phyloP scores from a whole-genome alignment of 768 basidiomycete genomes.

The Boletus rex-veris region DNA sequence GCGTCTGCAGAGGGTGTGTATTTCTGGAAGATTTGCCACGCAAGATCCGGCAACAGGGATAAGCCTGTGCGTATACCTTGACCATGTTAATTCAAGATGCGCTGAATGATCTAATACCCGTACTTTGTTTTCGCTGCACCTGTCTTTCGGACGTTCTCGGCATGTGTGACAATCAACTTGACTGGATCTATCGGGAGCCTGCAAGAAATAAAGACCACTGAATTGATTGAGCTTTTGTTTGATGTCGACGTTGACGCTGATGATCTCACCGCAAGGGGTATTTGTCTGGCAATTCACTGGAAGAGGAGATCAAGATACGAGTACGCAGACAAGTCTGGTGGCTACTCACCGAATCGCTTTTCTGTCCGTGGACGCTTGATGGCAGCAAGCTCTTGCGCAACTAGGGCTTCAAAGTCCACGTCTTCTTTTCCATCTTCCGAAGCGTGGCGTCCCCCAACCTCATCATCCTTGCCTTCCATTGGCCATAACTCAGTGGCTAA shows the following conservation, averaged over 20 bases:
- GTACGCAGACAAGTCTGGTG: background rate
- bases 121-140: constrained; percentile 68
- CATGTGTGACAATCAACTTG: constrained; percentile 57
- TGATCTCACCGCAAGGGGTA: constrained; percentile 63
- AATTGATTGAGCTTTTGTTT: background rate
- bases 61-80: constrained; percentile 67
- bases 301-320: constrained; percentile 2
- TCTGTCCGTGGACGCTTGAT: constrained; percentile 65
- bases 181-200: constrained; percentile 77
- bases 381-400: constrained; percentile 66
- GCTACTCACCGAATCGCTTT: constrained; percentile 58
- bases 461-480: constrained; percentile 22
- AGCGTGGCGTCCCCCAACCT: constrained; percentile 23
- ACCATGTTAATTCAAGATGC: background rate
- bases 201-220: constrained; percentile 80
- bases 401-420: constrained; percentile 63
- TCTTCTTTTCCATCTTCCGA: constrained; percentile 37
- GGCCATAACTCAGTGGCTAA: constrained; percentile 75
- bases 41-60: constrained; percentile 69
- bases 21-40: constrained; percentile 65
- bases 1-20: constrained; percentile 55
- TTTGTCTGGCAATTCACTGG: constrained; percentile 75
- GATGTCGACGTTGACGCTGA: constrained; percentile 1
- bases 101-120: background rate
- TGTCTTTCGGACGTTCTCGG: constrained; percentile 58